Evolutionary conservation across 2,329 filamentous ascomycete genomes (phyloP), one percentile per base, ranked within the genome.

Genomic region (Fusarium sp.): DNA sequence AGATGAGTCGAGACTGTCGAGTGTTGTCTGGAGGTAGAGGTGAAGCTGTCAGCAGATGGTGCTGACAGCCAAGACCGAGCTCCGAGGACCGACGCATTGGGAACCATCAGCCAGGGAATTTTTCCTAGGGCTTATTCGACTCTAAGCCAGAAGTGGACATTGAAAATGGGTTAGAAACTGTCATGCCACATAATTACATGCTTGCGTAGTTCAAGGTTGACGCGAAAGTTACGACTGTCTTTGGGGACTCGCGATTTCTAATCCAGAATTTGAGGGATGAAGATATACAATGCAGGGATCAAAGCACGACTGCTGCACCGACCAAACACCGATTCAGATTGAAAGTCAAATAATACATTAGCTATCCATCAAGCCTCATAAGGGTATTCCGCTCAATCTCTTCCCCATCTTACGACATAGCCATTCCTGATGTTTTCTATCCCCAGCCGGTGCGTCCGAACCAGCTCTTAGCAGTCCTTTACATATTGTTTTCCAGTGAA

Each of bases 301-400:
- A 12, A 3, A 10, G 12, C 16, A 19, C 3, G 8, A 14, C 3
- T n/a, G 3, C 3, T n/a, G 3, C 5, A 11, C 23, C 10, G n/a
- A 14, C 0, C 5, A 29, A 29, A 12, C 23, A 27, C 19, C 7
- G 16, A 27, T 14, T 27, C 19, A 39, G n/a, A n/a, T 15, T n/a
- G 19, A 41, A 54, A 41, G 35, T 39, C 23, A 14, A 54, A 39
- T 39, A 54, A 54, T 39, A 39, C 35, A 54, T 54, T 54, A 39
- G 35, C 33, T 29, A 29, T 54, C 49, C 23, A 39, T 10, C 14
- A 29, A 29, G 33, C 49, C 19, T 29, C 19, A 29, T 41, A 39
- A 39, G 49, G 49, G 49, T 54, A 54, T 54, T n/a, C 49, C 33
- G 7, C 27, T 54, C 33, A 54, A 10, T 54, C 49, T 54, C 35